Evolutionary conservation across 768 basidiomycete genomes (phyloP).

Genomic region (Ramaria sp.): DNA sequence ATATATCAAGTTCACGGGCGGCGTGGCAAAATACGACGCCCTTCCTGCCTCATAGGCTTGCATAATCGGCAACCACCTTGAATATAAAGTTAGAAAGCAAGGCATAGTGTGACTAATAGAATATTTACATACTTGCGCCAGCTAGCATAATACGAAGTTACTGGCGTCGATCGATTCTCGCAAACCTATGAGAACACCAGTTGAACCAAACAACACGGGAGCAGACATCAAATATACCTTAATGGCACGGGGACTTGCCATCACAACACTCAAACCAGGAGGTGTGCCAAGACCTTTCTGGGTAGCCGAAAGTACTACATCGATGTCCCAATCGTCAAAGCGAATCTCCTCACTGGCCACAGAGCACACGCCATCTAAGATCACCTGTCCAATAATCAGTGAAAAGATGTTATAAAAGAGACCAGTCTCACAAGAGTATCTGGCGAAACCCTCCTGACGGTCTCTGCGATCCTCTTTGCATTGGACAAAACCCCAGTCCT

Average conservation of each 20-base stretch:
- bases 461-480: constrained; percentile 62
- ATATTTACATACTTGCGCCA: constrained; percentile 61
- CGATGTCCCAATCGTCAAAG: constrained; percentile 89
- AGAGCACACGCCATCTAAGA: constrained; percentile 91
- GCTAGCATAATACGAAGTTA: constrained; percentile 74
- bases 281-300: constrained; percentile 93
- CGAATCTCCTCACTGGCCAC: constrained; percentile 93
- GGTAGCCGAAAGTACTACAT: constrained; percentile 76
- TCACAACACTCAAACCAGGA: constrained; percentile 82
- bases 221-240: constrained; percentile 28
- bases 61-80: constrained; percentile 89
- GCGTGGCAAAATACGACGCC: constrained; percentile 89
- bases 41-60: constrained; percentile 75
- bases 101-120: not conserved
- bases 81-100: not conserved
- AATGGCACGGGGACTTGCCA: constrained; percentile 73
- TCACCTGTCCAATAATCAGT: constrained; percentile 35
- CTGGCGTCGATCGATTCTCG: constrained; percentile 50
- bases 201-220: not conserved
- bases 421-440: constrained; percentile 54
- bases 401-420: constrained; percentile 6
- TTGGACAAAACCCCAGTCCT: constrained; percentile 70
- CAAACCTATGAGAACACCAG: constrained; percentile 32
- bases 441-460: constrained; percentile 69
- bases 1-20: constrained; percentile 89